These are phyloP conservation scores for Asterionellopsis glacialis DNA, from an alignment of 108 stramenopile genomes.

Conservation along the genomic window DNA sequence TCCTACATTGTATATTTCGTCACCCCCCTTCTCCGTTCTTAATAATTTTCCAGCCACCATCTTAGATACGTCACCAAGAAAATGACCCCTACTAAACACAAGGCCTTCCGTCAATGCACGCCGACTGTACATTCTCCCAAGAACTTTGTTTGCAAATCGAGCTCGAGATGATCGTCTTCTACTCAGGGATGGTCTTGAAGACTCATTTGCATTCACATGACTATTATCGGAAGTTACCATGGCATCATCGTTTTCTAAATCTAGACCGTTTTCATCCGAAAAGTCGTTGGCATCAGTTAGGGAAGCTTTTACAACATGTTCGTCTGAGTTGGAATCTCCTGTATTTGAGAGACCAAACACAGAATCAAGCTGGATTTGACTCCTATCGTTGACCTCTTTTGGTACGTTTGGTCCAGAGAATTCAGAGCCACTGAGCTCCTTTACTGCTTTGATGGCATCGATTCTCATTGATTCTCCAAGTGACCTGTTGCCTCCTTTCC, in stretches of 20 bases:
- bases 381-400: not conserved
- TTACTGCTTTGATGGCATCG: slow-evolving; percentile 39
- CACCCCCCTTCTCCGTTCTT: slow-evolving; percentile 23
- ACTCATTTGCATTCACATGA: too few species aligned
- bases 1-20: slow-evolving; percentile 16
- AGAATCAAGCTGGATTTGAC: slow-evolving; percentile 31
- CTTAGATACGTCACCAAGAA: slow-evolving; percentile 82
- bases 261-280: slow-evolving; percentile 15
- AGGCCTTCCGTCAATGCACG: slow-evolving; percentile 77
- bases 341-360: slow-evolving; percentile 19
- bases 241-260: not conserved
- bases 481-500: slow-evolving; percentile 3
- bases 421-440: slow-evolving; percentile 31
- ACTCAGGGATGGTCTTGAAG: slow-evolving; percentile 11
- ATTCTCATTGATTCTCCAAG: slow-evolving; percentile 28
- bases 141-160: slow-evolving; percentile 76
- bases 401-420: not conserved
- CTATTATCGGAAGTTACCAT: not conserved
- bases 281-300: slow-evolving; percentile 47
- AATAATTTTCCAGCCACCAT: slow-evolving; percentile 72
- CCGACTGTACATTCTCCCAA: slow-evolving; percentile 69
- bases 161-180: slow-evolving; percentile 53
- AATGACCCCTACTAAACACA: slow-evolving; percentile 70
- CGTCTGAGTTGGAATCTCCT: slow-evolving; percentile 7
- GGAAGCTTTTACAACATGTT: slow-evolving; percentile 4